These are phyloP conservation scores for Tubosaeta sp. DNA, from an alignment of 768 basidiomycete species.

Conservation along the genomic window DNA sequence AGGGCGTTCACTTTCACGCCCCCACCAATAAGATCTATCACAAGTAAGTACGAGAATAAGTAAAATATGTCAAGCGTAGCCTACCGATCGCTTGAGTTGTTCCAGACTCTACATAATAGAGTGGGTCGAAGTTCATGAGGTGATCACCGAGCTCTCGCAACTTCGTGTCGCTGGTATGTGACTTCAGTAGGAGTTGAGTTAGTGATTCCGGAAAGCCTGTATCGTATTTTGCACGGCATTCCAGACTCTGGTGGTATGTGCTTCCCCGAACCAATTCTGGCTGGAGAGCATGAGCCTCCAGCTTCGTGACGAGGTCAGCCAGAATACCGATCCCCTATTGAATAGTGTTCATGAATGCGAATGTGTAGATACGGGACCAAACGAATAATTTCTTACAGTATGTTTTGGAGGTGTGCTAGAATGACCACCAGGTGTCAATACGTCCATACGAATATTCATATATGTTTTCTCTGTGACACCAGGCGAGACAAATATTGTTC, in stretches of 20 bases:
- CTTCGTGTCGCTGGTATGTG: no score
- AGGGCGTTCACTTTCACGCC: no score
- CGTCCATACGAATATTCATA: not conserved
- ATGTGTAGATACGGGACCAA: not conserved
- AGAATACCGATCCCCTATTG: slow-evolving; percentile 46
- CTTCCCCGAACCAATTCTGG: no score
- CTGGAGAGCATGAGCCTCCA: not conserved
- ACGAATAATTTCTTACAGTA: not conserved
- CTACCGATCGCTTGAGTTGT: slow-evolving; percentile 28
- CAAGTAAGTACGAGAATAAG: no score
- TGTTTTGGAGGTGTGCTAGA: slow-evolving; percentile 40
- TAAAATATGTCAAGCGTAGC: slow-evolving; percentile 10
- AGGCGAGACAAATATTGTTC: not conserved
- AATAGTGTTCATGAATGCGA: not conserved
- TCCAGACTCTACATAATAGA: slow-evolving; percentile 20
- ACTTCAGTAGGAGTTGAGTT: slow-evolving; percentile 19
- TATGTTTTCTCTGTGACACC: not conserved
- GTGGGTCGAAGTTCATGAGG: slow-evolving; percentile 19
- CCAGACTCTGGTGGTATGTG: no score
- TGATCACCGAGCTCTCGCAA: slow-evolving; percentile 11
- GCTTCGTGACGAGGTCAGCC: not conserved
- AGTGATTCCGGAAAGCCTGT: slow-evolving; percentile 28
- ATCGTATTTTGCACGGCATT: slow-evolving; percentile 38
- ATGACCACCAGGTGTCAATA: slow-evolving; percentile 50
- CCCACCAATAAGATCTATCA: no score